Evolutionary conservation across 441 rosid genomes (phyloP).

Genomic region (Isatis lusitanica): DNA sequence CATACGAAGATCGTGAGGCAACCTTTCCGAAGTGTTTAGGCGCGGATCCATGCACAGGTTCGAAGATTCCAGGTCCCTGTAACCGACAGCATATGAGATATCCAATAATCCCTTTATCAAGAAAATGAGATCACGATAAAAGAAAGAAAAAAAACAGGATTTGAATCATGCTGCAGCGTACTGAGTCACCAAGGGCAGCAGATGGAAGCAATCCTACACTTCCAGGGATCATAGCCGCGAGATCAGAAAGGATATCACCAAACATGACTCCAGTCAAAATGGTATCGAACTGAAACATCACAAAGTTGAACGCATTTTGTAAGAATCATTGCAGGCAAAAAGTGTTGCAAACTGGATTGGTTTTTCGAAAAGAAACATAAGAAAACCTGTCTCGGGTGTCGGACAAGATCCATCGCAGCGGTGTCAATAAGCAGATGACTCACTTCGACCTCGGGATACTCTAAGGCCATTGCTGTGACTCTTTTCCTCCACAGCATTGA

Average conservation of each 20-base stretch:
- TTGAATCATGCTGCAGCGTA: conserved; percentile 16
- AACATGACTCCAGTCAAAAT: conserved; percentile 90
- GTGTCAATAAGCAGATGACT: conserved; percentile 85
- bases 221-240: conserved; percentile 90
- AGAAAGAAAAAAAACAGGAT: background rate
- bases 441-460: conserved; percentile 82
- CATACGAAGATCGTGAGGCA: background rate
- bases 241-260: conserved; percentile 88
- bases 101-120: background rate
- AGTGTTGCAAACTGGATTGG: background rate
- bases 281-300: conserved; percentile 68
- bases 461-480: conserved; percentile 59
- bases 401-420: conserved; percentile 91
- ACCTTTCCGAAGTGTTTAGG: conserved; percentile 94
- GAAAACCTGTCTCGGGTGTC: conserved; percentile 78
- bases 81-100: background rate
- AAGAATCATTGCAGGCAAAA: background rate
- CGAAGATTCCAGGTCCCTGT: conserved; percentile 92
- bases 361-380: background rate
- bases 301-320: conserved; percentile 3
- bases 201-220: conserved; percentile 97
- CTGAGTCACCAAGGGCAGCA: conserved; percentile 81
- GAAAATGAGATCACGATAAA: background rate
- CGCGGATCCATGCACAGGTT: conserved; percentile 91
- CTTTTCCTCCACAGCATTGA: conserved; percentile 89